These are phyloP conservation scores for Lactarius evosmus DNA, from an alignment of 768 basidiomycete genomes.

Conservation along the genomic window DNA sequence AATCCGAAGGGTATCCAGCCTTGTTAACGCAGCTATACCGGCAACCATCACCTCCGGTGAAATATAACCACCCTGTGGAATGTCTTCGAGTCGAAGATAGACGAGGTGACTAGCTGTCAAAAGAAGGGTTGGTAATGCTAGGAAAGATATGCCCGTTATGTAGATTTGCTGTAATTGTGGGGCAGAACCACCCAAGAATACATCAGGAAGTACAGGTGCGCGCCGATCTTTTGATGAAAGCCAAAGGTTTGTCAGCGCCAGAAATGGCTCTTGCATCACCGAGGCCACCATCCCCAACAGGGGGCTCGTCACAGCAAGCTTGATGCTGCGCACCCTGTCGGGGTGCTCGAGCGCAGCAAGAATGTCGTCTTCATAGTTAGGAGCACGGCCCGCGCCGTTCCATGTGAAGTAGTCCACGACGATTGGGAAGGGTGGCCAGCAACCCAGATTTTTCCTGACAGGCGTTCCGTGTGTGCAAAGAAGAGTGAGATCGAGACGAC, in stretches of 20 bases:
- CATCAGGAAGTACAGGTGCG: background rate
- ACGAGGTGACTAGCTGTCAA: background rate
- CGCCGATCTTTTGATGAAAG: background rate
- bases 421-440: background rate
- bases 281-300: background rate
- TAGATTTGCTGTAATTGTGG: background rate
- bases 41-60: background rate
- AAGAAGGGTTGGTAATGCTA: background rate
- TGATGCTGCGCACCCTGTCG: background rate
- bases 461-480: no score
- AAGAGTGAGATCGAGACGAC: no score
- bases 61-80: background rate
- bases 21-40: background rate
- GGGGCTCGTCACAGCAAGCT: background rate
- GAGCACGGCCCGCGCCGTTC: background rate
- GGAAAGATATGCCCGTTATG: background rate
- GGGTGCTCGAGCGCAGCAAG: background rate
- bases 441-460: no score
- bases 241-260: background rate
- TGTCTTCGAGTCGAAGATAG: constrained; percentile 1
- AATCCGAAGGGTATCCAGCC: background rate
- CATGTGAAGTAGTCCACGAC: background rate
- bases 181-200: constrained; percentile 1
- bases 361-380: no score
- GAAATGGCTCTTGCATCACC: background rate